Evolutionary conservation across 306 rosid genomes (phyloP).

Genomic region (Quercus berberidifolia): DNA sequence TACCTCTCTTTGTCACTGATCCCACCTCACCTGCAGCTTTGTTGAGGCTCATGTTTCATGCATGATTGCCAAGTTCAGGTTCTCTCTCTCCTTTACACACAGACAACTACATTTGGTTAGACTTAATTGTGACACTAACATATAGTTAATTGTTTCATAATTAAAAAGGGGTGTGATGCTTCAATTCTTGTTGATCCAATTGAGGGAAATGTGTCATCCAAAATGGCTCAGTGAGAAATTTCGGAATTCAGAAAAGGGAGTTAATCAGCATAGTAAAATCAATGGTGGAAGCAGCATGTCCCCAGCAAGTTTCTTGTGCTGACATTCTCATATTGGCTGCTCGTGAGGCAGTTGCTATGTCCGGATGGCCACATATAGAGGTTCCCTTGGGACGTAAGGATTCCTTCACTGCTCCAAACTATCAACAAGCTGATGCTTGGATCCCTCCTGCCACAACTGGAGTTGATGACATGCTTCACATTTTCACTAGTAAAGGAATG

Average conservation of each 20-base stretch:
- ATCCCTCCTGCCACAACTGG: constrained; percentile 25
- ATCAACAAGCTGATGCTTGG: constrained; percentile 19
- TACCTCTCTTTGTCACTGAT: constrained; percentile 21
- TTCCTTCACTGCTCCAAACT: constrained; percentile 11
- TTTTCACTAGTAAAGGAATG: constrained; percentile 27
- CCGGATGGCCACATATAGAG: constrained; percentile 29
- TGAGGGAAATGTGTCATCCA: not conserved
- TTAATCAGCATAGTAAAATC: constrained; percentile 14
- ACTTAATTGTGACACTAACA: not conserved
- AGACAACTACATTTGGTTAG: not conserved
- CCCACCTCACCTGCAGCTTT: constrained; percentile 31
- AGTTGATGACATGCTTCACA: constrained; percentile 27
- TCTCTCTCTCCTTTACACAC: not conserved
- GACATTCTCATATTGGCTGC: constrained; percentile 36
- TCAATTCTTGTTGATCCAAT: constrained; percentile 26
- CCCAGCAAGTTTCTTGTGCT: constrained; percentile 34
- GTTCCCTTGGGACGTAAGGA: constrained; percentile 34
- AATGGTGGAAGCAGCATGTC: constrained; percentile 24
- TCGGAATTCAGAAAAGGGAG: constrained; percentile 27
- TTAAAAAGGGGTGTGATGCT: constrained; percentile 31
- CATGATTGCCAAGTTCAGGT: constrained; percentile 43
- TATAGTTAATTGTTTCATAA: not conserved
- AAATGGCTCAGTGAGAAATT: constrained; percentile 24
- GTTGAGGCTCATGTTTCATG: constrained; percentile 42
- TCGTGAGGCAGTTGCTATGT: constrained; percentile 26